phyloP scores from a whole-genome alignment of 257 asterid species.

The Schizonepeta tenuifolia region DNA sequence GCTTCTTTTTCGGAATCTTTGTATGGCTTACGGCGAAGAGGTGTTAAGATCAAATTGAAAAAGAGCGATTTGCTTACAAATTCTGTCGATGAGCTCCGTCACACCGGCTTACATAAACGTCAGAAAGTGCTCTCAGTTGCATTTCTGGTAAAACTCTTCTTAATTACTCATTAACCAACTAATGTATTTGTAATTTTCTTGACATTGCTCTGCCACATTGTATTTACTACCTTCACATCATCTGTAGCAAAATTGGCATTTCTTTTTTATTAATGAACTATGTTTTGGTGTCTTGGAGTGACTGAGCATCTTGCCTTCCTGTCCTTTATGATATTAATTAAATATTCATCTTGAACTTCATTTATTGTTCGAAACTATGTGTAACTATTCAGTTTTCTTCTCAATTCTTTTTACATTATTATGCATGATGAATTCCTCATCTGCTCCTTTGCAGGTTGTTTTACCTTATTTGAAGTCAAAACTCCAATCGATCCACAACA shows the following conservation, averaged over 20 bases:
- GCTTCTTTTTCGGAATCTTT: constrained; percentile 97
- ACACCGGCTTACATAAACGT: constrained; percentile 69
- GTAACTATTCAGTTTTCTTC: neutral
- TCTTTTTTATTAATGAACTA: neutral
- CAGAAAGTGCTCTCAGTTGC: constrained; percentile 89
- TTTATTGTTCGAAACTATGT: constrained; percentile 3
- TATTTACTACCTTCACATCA: neutral
- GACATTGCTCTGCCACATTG: constrained; percentile 9
- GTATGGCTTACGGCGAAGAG: constrained; percentile 86
- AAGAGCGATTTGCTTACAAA: constrained; percentile 41
- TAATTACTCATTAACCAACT: constrained; percentile 12
- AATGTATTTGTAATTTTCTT: neutral
- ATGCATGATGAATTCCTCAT: constrained; percentile 25
- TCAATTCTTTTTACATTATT: constrained; percentile 22
- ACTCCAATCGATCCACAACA: constrained; percentile 74
- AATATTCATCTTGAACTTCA: constrained; percentile 17
- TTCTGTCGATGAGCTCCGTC: constrained; percentile 54
- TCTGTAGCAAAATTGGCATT: constrained; percentile 7
- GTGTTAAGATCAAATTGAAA: constrained; percentile 58
- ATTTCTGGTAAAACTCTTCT: constrained; percentile 61
- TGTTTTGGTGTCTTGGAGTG: neutral
- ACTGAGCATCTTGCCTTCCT: neutral
- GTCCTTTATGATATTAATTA: constrained; percentile 2
- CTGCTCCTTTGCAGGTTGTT: constrained; percentile 60
- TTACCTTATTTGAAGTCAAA: constrained; percentile 90